phyloP scores from a whole-genome alignment of 2,329 filamentous ascomycete genomes.

The Tolypocladium tropicale region DNA sequence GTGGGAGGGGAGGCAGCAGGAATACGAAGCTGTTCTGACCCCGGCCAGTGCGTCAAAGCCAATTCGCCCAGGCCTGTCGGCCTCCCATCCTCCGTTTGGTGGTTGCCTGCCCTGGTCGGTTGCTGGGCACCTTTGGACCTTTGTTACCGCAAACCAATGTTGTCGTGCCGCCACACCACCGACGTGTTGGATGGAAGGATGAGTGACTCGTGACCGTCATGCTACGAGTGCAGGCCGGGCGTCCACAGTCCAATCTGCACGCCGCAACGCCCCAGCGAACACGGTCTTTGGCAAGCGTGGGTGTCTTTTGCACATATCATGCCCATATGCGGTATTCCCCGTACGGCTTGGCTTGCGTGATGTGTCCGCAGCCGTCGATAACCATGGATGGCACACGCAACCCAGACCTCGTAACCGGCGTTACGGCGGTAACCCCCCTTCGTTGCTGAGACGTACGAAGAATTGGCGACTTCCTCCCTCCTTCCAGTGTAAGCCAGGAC shows the following conservation, averaged over 20 bases:
- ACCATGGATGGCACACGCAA: not conserved
- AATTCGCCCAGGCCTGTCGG: not conserved
- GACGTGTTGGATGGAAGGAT: not conserved
- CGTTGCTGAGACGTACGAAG: no score
- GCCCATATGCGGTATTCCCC: not conserved
- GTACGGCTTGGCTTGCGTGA: not conserved
- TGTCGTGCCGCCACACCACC: not conserved
- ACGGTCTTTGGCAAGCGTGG: no score
- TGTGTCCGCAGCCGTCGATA: not conserved
- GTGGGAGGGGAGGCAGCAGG: not conserved
- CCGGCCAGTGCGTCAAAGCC: not conserved
- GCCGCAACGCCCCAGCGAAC: not conserved
- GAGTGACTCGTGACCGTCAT: no score
- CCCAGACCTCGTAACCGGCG: not conserved
- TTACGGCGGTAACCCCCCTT: not conserved
- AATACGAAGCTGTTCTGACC: not conserved
- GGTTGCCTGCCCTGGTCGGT: not conserved
- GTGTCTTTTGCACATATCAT: not conserved
- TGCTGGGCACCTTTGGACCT: not conserved
- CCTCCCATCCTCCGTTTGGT: not conserved
- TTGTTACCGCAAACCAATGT: not conserved
- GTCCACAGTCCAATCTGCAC: not conserved
- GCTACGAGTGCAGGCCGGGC: no score
- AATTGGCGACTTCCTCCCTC: no score
- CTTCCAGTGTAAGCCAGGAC: no score